These are phyloP conservation scores for Alternaria longipes DNA, from an alignment of 2,329 filamentous ascomycete species.

Conservation along the genomic window DNA sequence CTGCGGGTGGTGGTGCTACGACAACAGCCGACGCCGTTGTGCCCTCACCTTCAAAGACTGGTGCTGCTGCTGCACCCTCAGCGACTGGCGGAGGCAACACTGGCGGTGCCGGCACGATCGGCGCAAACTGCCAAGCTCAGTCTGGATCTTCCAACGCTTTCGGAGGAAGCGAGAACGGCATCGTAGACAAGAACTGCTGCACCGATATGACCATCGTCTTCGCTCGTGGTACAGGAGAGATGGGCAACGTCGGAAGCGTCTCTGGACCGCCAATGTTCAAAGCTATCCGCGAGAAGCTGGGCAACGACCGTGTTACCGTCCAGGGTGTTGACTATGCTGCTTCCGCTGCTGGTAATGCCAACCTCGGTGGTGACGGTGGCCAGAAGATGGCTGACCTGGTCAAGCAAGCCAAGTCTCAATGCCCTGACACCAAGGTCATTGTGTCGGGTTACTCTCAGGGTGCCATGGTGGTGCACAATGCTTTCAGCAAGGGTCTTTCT, in stretches of 20 bases:
- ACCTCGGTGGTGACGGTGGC: conserved; percentile 37
- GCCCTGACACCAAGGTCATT: conserved; percentile 45
- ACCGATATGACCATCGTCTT: conserved; percentile 56
- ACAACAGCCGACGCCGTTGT: not conserved
- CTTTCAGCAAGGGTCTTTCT: conserved; percentile 36
- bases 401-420: conserved; percentile 37
- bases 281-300: conserved; percentile 38
- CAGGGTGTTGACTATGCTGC: conserved; percentile 48
- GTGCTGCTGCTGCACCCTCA: not conserved
- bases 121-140: conserved; percentile 35
- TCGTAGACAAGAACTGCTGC: conserved; percentile 52
- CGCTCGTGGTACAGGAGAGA: conserved; percentile 55
- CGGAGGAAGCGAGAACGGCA: conserved; percentile 50
- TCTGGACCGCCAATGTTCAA: conserved; percentile 52
- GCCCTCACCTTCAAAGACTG: not conserved
- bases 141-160: conserved; percentile 26
- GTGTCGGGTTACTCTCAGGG: conserved; percentile 47
- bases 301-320: conserved; percentile 37
- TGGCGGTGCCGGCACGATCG: conserved; percentile 22
- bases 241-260: conserved; percentile 55
- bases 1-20: not conserved
- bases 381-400: conserved; percentile 38
- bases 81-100: conserved; percentile 5
- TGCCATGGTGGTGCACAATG: conserved; percentile 46
- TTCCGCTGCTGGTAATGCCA: conserved; percentile 36